phyloP scores from a whole-genome alignment of 768 basidiomycete species.

The Pleurotus giganteus region DNA sequence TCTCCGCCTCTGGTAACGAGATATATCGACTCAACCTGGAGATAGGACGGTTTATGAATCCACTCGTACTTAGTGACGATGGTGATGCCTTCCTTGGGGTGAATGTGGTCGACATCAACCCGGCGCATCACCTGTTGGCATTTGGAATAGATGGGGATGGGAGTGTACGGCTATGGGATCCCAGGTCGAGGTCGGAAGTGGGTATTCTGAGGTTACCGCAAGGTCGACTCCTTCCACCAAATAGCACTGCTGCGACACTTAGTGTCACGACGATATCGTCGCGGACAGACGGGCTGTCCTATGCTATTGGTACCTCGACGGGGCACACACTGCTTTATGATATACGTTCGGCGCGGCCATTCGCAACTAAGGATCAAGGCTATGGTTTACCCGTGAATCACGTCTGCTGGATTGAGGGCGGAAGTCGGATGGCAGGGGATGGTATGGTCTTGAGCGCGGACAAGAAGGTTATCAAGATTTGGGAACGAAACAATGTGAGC shows the following conservation, averaged over 20 bases:
- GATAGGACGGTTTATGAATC: constrained; percentile 89
- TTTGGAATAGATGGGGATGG: constrained; percentile 89
- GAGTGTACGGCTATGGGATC: constrained; percentile 96
- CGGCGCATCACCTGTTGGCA: constrained; percentile 84
- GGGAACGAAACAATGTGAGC: constrained; percentile 83
- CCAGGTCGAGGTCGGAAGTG: constrained; percentile 73
- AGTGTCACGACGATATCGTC: constrained; percentile 86
- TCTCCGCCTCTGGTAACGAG: constrained; percentile 83
- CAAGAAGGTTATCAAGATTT: constrained; percentile 96
- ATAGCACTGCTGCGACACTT: constrained; percentile 35
- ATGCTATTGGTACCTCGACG: constrained; percentile 93
- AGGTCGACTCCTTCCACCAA: constrained; percentile 42
- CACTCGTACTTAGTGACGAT: constrained; percentile 58
- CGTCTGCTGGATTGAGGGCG: constrained; percentile 88
- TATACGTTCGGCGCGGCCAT: constrained; percentile 79
- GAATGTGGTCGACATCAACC: constrained; percentile 90
- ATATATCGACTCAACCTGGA: constrained; percentile 94
- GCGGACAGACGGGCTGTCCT: constrained; percentile 84
- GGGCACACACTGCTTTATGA: constrained; percentile 96
- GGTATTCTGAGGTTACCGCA: constrained; percentile 66
- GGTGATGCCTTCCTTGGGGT: constrained; percentile 73
- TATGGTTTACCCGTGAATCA: constrained; percentile 89
- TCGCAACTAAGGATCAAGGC: constrained; percentile 93
- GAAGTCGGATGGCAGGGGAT: constrained; percentile 78
- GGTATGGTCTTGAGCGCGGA: constrained; percentile 91